Conservation (phyloP, 2,329 filamentous ascomycete genomes). For the Clonostachys solani region DNA sequence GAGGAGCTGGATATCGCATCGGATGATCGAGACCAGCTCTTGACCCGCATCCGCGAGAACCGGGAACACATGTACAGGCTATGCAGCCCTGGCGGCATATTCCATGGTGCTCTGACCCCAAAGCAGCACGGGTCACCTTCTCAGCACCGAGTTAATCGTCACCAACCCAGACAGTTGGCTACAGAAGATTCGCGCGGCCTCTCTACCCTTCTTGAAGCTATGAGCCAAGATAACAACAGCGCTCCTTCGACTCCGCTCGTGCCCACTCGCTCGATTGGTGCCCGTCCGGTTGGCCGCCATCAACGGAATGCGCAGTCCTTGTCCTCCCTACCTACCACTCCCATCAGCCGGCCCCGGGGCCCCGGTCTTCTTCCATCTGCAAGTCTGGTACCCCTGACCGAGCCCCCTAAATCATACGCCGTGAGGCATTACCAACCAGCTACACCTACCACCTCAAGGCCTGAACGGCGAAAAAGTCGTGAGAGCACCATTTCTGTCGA, state of each 20-base stretch:
- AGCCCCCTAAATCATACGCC: conserved; percentile 43
- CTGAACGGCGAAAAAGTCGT: conserved; percentile 60
- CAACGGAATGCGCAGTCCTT: conserved; percentile 75
- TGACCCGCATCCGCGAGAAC: conserved; percentile 84
- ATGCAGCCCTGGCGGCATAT: conserved; percentile 68
- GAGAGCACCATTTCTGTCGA: conserved; percentile 82
- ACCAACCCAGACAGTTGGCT: conserved; percentile 47
- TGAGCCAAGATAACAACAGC: conserved; percentile 67
- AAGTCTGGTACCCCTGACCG: conserved; percentile 57
- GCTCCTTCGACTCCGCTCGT: conserved; percentile 66
- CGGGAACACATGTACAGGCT: conserved; percentile 80
- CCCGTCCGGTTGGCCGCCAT: conserved; percentile 49
- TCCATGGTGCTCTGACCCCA: conserved; percentile 59
- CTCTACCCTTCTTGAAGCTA: conserved; percentile 75
- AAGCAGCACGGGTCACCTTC: conserved; percentile 30
- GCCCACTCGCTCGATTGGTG: conserved; percentile 36
- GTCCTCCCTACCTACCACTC: conserved; percentile 79
- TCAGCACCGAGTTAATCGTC: conserved; percentile 4
- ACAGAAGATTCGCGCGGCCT: conserved; percentile 50
- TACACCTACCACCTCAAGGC: conserved; percentile 32
- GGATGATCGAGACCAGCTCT: conserved; percentile 73
- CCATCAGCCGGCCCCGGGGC: conserved; percentile 47
- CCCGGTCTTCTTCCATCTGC: conserved; percentile 56
- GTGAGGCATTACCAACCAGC: conserved; percentile 34
- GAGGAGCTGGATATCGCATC: conserved; percentile 65